Percentiles rank a stretch among this genome's conserved stretches.
These are phyloP conservation scores for Chalciporus pseudorubinellus DNA, from an alignment of 768 basidiomycete genomes.

Conservation along the genomic window DNA sequence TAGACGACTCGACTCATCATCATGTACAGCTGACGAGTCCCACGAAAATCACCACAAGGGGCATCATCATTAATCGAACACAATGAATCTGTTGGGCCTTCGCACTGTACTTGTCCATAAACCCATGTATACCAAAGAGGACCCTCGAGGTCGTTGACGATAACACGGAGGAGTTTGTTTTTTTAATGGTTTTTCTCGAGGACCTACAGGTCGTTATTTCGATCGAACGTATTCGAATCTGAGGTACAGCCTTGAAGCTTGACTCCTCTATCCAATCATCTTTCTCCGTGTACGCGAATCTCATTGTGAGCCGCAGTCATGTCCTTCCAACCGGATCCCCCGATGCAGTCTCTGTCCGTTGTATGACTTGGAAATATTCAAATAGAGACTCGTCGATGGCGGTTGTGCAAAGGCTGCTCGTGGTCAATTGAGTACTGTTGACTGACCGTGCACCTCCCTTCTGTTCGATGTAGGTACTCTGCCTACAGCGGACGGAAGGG, in stretches of 20 bases:
- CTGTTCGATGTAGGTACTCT: slow-evolving; percentile 17
- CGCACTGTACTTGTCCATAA: neutral
- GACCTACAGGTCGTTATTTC: no score
- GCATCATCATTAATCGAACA: neutral
- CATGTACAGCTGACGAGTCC: slow-evolving; percentile 5
- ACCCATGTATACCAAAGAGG: slow-evolving; percentile 8
- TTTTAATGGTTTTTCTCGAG: no score
- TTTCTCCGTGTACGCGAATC: no score
- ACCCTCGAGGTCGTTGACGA: neutral
- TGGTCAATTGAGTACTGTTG: neutral
- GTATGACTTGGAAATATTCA: neutral
- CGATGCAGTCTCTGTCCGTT: no score
- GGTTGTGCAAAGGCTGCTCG: neutral
- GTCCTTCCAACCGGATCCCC: no score
- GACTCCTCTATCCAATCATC: no score
- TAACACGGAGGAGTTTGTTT: no score
- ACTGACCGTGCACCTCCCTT: slow-evolving; percentile 13
- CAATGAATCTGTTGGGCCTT: no score
- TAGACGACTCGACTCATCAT: slow-evolving; percentile 1
- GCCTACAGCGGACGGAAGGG: slow-evolving; percentile 28
- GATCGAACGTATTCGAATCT: no score
- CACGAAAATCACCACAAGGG: neutral
- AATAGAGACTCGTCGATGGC: neutral
- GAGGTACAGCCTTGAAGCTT: no score
- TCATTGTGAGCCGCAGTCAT: no score